Evolutionary conservation across 2,329 filamentous ascomycete species (phyloP).

Genomic region (Phyllosticta paracitricarpa): DNA sequence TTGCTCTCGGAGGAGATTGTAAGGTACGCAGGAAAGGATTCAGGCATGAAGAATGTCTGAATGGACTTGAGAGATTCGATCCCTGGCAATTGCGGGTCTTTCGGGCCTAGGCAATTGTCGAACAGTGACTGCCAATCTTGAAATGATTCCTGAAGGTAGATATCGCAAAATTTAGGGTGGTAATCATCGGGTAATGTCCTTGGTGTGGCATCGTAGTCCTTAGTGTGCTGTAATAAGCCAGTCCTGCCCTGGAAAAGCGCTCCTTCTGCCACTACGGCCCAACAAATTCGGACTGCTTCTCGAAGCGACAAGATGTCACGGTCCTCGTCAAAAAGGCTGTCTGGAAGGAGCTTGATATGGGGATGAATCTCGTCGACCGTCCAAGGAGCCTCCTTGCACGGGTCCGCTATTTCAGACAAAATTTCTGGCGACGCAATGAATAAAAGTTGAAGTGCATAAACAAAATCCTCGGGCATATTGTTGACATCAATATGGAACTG

Average conservation of each 20-base stretch:
- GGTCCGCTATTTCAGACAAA: background rate
- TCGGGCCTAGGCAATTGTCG: background rate
- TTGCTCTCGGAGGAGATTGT: background rate
- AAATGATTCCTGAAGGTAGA: background rate
- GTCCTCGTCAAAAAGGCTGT: background rate
- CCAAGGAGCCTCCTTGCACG: background rate
- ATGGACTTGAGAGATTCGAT: background rate
- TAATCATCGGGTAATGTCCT: no score
- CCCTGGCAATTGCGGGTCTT: background rate
- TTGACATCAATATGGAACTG: background rate
- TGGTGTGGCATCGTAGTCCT: no score
- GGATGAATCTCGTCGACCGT: background rate
- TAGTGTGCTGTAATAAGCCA: background rate
- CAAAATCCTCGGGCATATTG: background rate
- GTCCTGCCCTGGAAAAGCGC: background rate
- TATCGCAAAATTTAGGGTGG: background rate
- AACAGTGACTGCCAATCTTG: background rate
- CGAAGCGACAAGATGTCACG: no score
- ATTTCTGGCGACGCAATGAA: background rate
- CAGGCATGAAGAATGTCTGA: background rate
- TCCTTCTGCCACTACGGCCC: background rate
- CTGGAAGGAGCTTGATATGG: background rate
- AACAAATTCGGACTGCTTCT: background rate
- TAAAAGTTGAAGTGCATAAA: background rate
- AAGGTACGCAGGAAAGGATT: background rate